Evolutionary conservation across 1,139 yeast species (phyloP).

Genomic region (Zhuliangozyma parablackwelliae): DNA sequence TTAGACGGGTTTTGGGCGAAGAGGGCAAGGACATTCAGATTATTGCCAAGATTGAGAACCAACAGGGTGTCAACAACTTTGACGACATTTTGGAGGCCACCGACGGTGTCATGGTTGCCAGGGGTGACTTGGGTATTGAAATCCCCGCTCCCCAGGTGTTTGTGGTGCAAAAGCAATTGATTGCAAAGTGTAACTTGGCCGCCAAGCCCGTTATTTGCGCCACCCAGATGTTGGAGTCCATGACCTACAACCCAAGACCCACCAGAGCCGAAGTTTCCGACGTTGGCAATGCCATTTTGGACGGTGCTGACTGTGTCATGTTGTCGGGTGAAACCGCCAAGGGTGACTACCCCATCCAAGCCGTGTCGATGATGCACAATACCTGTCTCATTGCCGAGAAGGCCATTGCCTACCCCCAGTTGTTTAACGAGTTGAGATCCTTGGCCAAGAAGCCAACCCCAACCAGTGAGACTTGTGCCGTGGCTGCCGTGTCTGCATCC

Average conservation of each 20-base stretch:
- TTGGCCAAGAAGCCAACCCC: slow-evolving; percentile 86
- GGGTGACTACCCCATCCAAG: slow-evolving; percentile 97
- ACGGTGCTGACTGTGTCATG: slow-evolving; percentile 99
- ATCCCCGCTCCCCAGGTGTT: slow-evolving; percentile 99
- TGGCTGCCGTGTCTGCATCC: slow-evolving; percentile 94
- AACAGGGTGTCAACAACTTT: slow-evolving; percentile 99
- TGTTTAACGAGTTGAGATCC: slow-evolving; percentile 85
- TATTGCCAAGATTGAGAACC: slow-evolving; percentile 96
- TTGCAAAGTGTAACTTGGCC: slow-evolving; percentile 97
- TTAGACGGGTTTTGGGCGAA: slow-evolving; percentile 93
- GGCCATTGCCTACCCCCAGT: slow-evolving; percentile 86
- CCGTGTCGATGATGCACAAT: slow-evolving; percentile 98
- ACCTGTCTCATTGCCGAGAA: slow-evolving; percentile 95
- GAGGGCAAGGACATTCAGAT: slow-evolving; percentile 95
- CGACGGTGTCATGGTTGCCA: slow-evolving; percentile 99
- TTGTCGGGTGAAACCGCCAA: slow-evolving; percentile 99
- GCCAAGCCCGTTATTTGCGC: slow-evolving; percentile 99
- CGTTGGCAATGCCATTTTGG: slow-evolving; percentile 98
- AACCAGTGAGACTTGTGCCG: slow-evolving; percentile 95
- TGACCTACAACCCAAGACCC: slow-evolving; percentile 99
- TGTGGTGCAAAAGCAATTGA: slow-evolving; percentile 97
- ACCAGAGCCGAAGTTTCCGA: slow-evolving; percentile 99
- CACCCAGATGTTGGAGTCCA: slow-evolving; percentile 98
- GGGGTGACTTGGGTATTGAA: slow-evolving; percentile 99
- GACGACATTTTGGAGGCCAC: slow-evolving; percentile 92